phyloP scores from a whole-genome alignment of 148 eudicot species.

The Diospyros kaki region DNA sequence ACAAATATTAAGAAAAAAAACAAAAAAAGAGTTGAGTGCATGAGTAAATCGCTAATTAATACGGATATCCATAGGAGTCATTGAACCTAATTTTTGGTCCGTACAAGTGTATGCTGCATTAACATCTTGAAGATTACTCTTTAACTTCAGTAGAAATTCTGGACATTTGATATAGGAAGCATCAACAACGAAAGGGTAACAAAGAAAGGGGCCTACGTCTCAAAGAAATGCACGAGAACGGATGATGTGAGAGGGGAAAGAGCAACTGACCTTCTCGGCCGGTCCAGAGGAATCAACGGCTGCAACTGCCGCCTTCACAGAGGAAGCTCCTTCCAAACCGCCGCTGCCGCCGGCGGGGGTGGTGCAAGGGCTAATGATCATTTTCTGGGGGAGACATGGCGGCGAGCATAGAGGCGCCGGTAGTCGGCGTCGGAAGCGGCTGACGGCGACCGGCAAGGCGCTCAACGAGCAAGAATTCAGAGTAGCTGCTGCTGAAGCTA shows the following conservation, averaged over 20 bases:
- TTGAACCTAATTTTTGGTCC: too few species aligned
- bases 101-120: too few species aligned
- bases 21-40: too few species aligned
- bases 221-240: neutral
- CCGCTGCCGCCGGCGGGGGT: neutral
- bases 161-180: too few species aligned
- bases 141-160: too few species aligned
- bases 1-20: too few species aligned
- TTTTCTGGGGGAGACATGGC: conserved; percentile 14
- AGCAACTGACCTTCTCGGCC: conserved; percentile 31
- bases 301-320: conserved; percentile 38
- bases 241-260: neutral
- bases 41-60: too few species aligned
- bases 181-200: neutral
- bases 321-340: conserved; percentile 18
- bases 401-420: conserved; percentile 7
- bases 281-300: conserved; percentile 41
- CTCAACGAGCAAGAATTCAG: conserved; percentile 25
- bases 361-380: neutral
- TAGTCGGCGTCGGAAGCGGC: conserved; percentile 9
- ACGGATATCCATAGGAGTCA: too few species aligned
- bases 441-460: neutral
- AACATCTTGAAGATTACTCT: too few species aligned
- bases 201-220: neutral
- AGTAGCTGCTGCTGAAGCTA: conserved; percentile 23